Evolutionary conservation across 192 early-diverging fungal genomes (phyloP).

Genomic region (Backusella sp.): DNA sequence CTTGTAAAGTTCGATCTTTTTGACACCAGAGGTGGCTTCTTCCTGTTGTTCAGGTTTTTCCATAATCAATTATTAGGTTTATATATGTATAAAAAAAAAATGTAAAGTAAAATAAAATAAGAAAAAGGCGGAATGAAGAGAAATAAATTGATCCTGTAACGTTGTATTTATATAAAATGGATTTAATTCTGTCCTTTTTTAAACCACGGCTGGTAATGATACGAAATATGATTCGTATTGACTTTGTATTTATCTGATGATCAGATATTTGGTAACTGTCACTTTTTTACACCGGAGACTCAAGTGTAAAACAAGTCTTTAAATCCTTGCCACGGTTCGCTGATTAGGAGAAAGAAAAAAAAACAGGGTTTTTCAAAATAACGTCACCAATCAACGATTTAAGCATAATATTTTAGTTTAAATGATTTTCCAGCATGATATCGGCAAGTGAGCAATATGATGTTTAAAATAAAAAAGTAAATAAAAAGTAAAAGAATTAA

Average conservation of each 20-base stretch:
- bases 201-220: background rate
- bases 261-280: background rate
- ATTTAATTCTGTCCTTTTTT: background rate
- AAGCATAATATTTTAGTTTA: background rate
- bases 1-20: conserved; percentile 16
- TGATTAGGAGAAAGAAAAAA: background rate
- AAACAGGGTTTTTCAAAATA: background rate
- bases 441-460: background rate
- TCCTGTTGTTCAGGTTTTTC: background rate
- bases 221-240: background rate
- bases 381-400: background rate
- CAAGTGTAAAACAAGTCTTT: background rate
- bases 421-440: background rate
- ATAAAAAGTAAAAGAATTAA: background rate
- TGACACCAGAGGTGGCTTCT: background rate
- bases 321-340: background rate
- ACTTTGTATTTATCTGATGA: conserved; percentile 12
- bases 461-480: background rate
- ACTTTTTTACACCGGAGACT: background rate
- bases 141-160: background rate
- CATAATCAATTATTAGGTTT: background rate
- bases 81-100: background rate
- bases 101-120: background rate
- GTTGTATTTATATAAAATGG: background rate
- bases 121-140: background rate